A percentile compares a stretch with the other conserved stretches of the same genome.
Evolutionary conservation across 345 rosid species (phyloP).

Genomic region (Fremontodendron californicum): DNA sequence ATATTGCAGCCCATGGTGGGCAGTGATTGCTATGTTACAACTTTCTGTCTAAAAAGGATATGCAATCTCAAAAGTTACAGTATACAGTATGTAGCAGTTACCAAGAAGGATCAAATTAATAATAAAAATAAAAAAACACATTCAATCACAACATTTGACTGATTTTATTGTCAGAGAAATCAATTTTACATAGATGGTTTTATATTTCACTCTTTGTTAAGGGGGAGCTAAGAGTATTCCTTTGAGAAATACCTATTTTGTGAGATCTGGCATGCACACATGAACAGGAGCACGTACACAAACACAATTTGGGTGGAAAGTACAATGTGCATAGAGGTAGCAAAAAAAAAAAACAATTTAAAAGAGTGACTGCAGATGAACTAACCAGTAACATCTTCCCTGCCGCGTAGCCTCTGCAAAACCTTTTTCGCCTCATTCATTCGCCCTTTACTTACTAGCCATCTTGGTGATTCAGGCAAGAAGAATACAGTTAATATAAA

Average conservation of each 20-base stretch:
- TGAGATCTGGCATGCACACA: background rate
- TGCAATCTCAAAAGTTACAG: background rate
- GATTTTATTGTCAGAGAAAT: slow-evolving; percentile 2
- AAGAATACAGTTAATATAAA: slow-evolving; percentile 53
- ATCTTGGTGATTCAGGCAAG: slow-evolving; percentile 97
- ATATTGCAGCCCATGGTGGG: background rate
- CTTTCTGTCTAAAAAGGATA: background rate
- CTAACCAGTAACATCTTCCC: slow-evolving; percentile 90
- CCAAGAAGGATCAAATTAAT: background rate
- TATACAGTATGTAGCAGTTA: background rate
- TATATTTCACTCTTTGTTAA: background rate
- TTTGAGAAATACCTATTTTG: background rate
- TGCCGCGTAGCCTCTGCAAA: slow-evolving; percentile 66
- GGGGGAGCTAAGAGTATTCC: background rate
- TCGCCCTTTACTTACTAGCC: slow-evolving; percentile 95
- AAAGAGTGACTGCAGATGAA: slow-evolving; percentile 13
- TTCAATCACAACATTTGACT: background rate
- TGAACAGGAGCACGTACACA: background rate
- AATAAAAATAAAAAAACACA: background rate
- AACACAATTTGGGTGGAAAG: background rate
- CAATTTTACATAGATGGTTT: background rate
- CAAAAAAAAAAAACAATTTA: background rate
- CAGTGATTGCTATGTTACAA: background rate
- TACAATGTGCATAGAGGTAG: background rate
- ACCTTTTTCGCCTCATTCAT: slow-evolving; percentile 89